Percentiles rank a stretch among this genome's conserved stretches.
Evolutionary conservation across 1,139 yeast species (phyloP).

Genomic region (Petasospora rhodanensis): DNA sequence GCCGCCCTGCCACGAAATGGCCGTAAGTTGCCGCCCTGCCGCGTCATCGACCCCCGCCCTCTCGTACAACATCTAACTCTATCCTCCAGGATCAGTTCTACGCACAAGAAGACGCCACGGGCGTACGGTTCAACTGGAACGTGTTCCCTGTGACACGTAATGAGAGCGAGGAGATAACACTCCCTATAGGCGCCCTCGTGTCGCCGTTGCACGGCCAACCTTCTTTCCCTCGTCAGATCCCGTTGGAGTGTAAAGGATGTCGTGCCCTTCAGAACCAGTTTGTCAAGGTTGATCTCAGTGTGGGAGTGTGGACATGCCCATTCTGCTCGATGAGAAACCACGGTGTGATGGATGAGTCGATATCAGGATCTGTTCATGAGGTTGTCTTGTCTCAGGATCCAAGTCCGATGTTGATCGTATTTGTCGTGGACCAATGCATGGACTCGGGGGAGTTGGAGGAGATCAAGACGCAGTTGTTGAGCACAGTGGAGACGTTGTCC

Average conservation of each 20-base stretch:
- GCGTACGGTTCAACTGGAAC: conserved; percentile 54
- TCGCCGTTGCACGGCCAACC: conserved; percentile 41
- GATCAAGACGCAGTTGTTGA: conserved; percentile 43
- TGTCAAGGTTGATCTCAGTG: conserved; percentile 47
- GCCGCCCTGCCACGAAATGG: no score
- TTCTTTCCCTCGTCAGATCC: no score
- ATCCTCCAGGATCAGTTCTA: no score
- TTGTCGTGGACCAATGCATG: conserved; percentile 57
- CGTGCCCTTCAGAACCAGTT: conserved; percentile 51
- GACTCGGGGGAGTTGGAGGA: conserved; percentile 55
- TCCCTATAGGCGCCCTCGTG: conserved; percentile 58
- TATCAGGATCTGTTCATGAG: conserved; percentile 2
- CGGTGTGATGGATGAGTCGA: neutral
- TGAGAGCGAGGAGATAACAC: conserved; percentile 52
- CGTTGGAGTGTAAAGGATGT: conserved; percentile 45
- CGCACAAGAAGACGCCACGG: conserved; percentile 19
- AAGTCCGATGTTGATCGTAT: conserved; percentile 17
- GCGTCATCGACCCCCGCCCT: no score
- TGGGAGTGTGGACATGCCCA: conserved; percentile 58
- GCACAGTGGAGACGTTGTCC: conserved; percentile 1
- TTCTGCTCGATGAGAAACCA: conserved; percentile 46
- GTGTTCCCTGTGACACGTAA: conserved; percentile 48
- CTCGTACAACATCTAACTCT: no score
- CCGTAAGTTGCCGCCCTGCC: no score
- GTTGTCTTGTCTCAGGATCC: conserved; percentile 37